Conservation (phyloP, 1,284 basidiomycete genomes). For the Tremellales sp. region DNA sequence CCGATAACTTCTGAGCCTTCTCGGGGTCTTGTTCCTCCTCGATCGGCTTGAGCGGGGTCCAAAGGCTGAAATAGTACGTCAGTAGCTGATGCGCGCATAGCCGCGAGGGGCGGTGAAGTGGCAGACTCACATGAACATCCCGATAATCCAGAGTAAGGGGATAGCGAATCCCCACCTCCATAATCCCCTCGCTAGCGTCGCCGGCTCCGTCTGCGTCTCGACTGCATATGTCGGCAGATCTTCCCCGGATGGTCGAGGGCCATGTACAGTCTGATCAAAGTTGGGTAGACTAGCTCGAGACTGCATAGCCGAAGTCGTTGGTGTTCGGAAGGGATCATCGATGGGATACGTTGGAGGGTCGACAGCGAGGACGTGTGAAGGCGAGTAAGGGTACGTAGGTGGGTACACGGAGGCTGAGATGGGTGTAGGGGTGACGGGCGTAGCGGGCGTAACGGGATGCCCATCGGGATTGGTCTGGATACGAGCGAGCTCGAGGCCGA, state of each 20-base stretch:
- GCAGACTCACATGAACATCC: constrained; percentile 35
- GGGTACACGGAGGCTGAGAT: background rate
- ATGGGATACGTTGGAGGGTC: constrained; percentile 10
- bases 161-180: constrained; percentile 43
- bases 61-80: constrained; percentile 16
- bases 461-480: background rate
- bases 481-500: constrained; percentile 4
- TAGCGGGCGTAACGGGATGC: background rate
- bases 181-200: constrained; percentile 34
- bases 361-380: constrained; percentile 19
- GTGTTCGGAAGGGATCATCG: background rate
- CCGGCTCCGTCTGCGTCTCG: constrained; percentile 32
- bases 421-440: constrained; percentile 1
- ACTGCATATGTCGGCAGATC: constrained; percentile 31
- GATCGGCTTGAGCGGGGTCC: constrained; percentile 25
- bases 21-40: constrained; percentile 35
- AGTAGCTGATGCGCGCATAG: background rate
- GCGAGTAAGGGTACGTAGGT: background rate
- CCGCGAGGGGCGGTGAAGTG: constrained; percentile 1
- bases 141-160: constrained; percentile 40
- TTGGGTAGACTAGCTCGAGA: background rate
- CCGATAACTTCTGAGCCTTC: constrained; percentile 36
- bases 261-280: background rate
- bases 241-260: constrained; percentile 6
- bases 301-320: background rate